phyloP scores from a whole-genome alignment of 495 filamentous ascomycete species.

The Penicillium crystallinum region DNA sequence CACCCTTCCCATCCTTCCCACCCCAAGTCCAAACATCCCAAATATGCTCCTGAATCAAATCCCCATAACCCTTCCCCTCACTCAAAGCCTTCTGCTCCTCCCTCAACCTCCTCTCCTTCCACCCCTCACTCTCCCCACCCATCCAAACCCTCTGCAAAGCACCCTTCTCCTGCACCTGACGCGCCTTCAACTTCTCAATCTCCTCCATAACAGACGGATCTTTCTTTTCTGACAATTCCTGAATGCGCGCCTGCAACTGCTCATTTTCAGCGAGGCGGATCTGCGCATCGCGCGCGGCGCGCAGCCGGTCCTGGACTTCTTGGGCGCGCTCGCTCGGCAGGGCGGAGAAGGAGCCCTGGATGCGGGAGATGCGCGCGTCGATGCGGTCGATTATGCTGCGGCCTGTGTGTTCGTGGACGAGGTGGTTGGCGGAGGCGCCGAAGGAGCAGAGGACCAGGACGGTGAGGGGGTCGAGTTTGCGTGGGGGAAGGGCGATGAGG shows the following conservation, averaged over 20 bases:
- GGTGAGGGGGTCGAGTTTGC: slow-evolving; percentile 62
- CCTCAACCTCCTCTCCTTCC: slow-evolving; percentile 65
- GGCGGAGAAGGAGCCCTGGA: slow-evolving; percentile 15
- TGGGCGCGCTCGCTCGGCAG: slow-evolving; percentile 53
- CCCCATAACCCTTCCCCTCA: slow-evolving; percentile 74
- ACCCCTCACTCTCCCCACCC: slow-evolving; percentile 57
- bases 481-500: slow-evolving; percentile 69
- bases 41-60: slow-evolving; percentile 78
- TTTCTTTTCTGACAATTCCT: slow-evolving; percentile 21
- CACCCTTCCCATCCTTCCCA: slow-evolving; percentile 25
- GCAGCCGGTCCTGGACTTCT: slow-evolving; percentile 43
- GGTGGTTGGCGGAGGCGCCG: slow-evolving; percentile 59
- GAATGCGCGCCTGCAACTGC: slow-evolving; percentile 16
- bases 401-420: slow-evolving; percentile 52
- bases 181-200: slow-evolving; percentile 37
- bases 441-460: slow-evolving; percentile 57
- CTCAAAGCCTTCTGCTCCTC: slow-evolving; percentile 69
- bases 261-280: slow-evolving; percentile 16
- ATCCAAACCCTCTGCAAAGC: slow-evolving; percentile 58
- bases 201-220: slow-evolving; percentile 20
- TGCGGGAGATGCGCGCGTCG: slow-evolving; percentile 22
- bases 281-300: slow-evolving; percentile 34
- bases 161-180: slow-evolving; percentile 32
- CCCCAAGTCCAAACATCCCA: slow-evolving; percentile 73
- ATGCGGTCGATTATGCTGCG: slow-evolving; percentile 45